Base-by-base conservation (phyloP, 1,284 basidiomycete genomes). In the Fomitopsis schrenkii region DNA sequence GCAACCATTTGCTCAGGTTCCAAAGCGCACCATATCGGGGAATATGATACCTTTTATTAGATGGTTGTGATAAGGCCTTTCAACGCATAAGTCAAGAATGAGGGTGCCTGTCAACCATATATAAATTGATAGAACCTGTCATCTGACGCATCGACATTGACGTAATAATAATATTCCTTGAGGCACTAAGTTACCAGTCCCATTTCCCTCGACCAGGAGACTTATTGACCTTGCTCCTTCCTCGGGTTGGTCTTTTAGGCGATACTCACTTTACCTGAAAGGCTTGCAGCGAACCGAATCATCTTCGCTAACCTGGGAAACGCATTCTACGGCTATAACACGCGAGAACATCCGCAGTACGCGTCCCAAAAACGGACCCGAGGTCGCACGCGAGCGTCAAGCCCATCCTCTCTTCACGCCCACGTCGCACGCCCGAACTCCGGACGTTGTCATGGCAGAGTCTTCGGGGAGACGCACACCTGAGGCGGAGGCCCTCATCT, bases 391-490 rank as follows among this genome's bases (percentile, higher is more conserved):
- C 46, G 26, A 28, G 46, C 46, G 46, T 48, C 26, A 48, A 48
- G 26, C 15, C 46, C 9, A 50, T n/a, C 22, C 19, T 45, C 45
- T 26, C 48, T 26, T 17, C 45, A 48, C 45, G 12, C 28, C 48
- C 22, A 22, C 22, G 22, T 22, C 22, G 22, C 14, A 53, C 33
- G 50, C 15, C 50, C 28, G 9, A 40, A 3, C 5, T 28, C 35
- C 52, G 52, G 52, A n/a, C 52, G 52, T 54, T 54, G 52, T 54
- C 52, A 54, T 54, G 52, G 52, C 52, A 54, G 22, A 28, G 22
- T 26, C 10, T 50, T 15, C 22, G 26, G 22, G 45, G 19, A 26
- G 19, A 48, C 26, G 22, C 45, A 28, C 45, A n/a, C 12, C 22
- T 26, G 48, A 30, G 22, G 12, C 28, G 1, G 22, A 22, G 30